Evolutionary conservation across 2,329 filamentous ascomycete species (phyloP).

Genomic region (Aureobasidium sp.): DNA sequence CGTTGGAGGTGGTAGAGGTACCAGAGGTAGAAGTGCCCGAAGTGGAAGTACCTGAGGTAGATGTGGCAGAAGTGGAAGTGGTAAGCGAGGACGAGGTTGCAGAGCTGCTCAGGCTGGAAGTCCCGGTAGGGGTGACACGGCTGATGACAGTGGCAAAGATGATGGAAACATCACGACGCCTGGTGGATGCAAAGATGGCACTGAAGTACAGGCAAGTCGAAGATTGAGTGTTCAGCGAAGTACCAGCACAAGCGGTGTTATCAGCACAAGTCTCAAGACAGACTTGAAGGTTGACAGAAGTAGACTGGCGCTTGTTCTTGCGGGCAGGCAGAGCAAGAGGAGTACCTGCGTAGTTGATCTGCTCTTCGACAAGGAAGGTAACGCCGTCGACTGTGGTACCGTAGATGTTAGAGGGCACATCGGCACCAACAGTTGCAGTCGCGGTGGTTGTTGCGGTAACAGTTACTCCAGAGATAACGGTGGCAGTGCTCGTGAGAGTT

Average conservation of each 20-base stretch:
- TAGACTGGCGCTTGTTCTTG: not conserved
- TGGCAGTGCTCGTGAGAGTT: not conserved
- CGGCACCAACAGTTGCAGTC: not conserved
- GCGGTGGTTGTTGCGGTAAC: not conserved
- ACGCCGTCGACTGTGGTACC: slow-evolving; percentile 5
- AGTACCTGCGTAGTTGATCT: slow-evolving; percentile 12
- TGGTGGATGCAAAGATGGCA: not conserved
- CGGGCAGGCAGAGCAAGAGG: not conserved
- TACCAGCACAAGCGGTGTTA: not conserved
- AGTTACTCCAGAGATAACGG: not conserved
- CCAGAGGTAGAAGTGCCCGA: not conserved
- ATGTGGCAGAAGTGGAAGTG: not conserved
- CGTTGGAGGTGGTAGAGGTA: not conserved
- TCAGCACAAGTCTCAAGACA: slow-evolving; percentile 3
- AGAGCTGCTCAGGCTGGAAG: slow-evolving; percentile 1
- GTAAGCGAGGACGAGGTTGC: not conserved
- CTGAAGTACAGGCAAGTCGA: slow-evolving; percentile 10
- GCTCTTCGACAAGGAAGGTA: not conserved
- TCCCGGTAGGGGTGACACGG: not conserved
- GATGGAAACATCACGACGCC: not conserved
- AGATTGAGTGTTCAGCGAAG: slow-evolving; percentile 5
- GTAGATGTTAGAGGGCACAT: not conserved
- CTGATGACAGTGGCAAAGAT: slow-evolving; percentile 8
- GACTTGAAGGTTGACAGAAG: not conserved
- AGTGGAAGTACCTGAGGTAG: slow-evolving; percentile 1